phyloP scores from a whole-genome alignment of 805 yeast genomes.

The Metschnikowia noctiluminum region DNA sequence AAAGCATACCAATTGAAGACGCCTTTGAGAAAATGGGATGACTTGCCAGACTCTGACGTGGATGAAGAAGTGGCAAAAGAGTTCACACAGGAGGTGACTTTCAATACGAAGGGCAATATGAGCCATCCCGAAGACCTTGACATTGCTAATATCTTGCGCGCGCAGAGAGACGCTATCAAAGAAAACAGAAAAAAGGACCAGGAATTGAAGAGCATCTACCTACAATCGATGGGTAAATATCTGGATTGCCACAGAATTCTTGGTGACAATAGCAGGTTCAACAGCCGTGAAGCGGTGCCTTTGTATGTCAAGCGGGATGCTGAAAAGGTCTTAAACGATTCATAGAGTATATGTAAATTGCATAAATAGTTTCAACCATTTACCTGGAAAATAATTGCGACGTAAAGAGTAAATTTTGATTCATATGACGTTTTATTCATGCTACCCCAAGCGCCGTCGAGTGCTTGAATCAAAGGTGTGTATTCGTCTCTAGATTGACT shows the following conservation, averaged over 20 bases:
- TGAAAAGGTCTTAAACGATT: constrained; percentile 4
- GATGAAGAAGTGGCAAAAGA: constrained; percentile 37
- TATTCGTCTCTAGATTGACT: no score
- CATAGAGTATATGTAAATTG: not conserved
- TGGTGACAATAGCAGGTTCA: constrained; percentile 25
- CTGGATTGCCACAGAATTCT: constrained; percentile 15
- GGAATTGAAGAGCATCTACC: constrained; percentile 39
- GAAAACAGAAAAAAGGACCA: constrained; percentile 42
- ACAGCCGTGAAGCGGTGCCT: constrained; percentile 21
- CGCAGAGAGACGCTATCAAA: constrained; percentile 36
- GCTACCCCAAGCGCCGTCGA: not conserved
- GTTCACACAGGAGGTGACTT: constrained; percentile 34
- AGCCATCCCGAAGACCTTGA: constrained; percentile 37
- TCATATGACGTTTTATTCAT: not conserved
- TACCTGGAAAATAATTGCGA: no score
- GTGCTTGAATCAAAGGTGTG: not conserved
- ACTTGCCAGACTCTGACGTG: constrained; percentile 41
- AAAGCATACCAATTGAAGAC: constrained; percentile 59
- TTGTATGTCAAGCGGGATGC: constrained; percentile 2
- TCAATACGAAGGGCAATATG: constrained; percentile 34
- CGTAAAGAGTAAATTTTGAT: no score
- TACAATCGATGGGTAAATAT: constrained; percentile 17
- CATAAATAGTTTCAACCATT: no score
- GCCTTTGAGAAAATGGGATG: constrained; percentile 70
- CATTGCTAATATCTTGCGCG: constrained; percentile 33